These are phyloP conservation scores for Strigomonas culicis DNA, from an alignment of 208 protist genomes.

Conservation along the genomic window DNA sequence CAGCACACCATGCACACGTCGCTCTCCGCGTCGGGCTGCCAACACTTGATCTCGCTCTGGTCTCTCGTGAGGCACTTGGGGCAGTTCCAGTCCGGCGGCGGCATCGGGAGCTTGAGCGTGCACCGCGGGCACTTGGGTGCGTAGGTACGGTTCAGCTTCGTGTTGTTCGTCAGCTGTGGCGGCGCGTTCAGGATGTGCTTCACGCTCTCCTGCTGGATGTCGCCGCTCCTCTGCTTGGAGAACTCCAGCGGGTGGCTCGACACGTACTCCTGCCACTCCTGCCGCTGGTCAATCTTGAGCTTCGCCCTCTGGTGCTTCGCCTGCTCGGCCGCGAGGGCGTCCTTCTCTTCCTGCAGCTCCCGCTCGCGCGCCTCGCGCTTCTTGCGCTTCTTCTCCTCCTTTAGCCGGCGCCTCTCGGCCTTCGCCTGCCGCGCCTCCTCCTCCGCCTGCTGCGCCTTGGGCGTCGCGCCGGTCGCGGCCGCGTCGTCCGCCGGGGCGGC, in stretches of 20 bases:
- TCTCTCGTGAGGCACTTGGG: slow-evolving; percentile 42
- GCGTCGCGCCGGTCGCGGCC: slow-evolving; percentile 14
- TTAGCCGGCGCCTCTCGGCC: slow-evolving; percentile 35
- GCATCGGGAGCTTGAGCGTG: slow-evolving; percentile 37
- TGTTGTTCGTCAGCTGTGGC: slow-evolving; percentile 21
- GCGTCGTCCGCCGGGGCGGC: slow-evolving; percentile 23
- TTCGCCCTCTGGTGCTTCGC: slow-evolving; percentile 24
- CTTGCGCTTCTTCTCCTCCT: slow-evolving; percentile 41
- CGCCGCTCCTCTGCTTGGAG: slow-evolving; percentile 1
- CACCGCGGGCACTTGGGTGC: slow-evolving; percentile 69
- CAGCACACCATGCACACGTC: slow-evolving; percentile 65
- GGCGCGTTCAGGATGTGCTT: slow-evolving; percentile 54
- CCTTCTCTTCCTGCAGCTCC: slow-evolving; percentile 61
- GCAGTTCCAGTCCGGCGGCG: slow-evolving; percentile 75
- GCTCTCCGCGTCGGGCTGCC: slow-evolving; percentile 73
- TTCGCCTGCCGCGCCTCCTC: slow-evolving; percentile 31
- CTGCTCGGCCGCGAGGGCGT: slow-evolving; percentile 46
- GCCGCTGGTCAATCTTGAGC: slow-evolving; percentile 31
- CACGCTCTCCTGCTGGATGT: slow-evolving; percentile 64
- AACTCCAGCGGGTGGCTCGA: slow-evolving; percentile 62
- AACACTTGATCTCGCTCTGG: slow-evolving; percentile 50
- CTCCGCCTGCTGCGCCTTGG: neutral
- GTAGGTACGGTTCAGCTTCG: slow-evolving; percentile 60
- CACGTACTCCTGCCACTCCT: slow-evolving; percentile 80
- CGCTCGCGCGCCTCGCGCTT: slow-evolving; percentile 51